phyloP scores from a whole-genome alignment of 495 filamentous ascomycete species.

The Aspergillus olivimuriae region DNA sequence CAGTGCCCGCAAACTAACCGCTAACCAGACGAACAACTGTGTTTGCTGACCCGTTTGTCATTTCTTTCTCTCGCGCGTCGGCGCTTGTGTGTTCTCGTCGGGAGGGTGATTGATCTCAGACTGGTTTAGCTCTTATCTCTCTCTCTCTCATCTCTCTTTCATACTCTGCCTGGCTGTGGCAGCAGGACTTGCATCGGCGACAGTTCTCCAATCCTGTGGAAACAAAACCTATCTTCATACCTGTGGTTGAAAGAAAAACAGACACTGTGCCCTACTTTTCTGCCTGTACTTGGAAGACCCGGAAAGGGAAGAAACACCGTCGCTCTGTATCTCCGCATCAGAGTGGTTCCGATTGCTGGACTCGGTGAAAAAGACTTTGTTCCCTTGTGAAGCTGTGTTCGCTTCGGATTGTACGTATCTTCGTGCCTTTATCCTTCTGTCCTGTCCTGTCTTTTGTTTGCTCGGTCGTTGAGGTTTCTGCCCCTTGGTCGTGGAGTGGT shows the following conservation, averaged over 20 bases:
- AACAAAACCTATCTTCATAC: slow-evolving; percentile 6
- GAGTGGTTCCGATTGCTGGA: slow-evolving; percentile 10
- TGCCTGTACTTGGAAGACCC: slow-evolving; percentile 36
- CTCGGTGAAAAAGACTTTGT: slow-evolving; percentile 20
- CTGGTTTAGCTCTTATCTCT: slow-evolving; percentile 6
- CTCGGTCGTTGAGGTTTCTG: slow-evolving; percentile 2
- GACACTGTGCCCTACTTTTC: slow-evolving; percentile 10
- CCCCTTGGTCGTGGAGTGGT: background rate
- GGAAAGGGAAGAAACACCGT: slow-evolving; percentile 6
- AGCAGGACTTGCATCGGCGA: slow-evolving; percentile 9
- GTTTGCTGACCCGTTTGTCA: slow-evolving; percentile 3
- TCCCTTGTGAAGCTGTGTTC: slow-evolving; percentile 19
- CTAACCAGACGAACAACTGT: background rate
- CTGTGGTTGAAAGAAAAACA: slow-evolving; percentile 6
- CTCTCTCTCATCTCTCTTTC: slow-evolving; percentile 13
- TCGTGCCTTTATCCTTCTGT: slow-evolving; percentile 22
- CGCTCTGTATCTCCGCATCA: slow-evolving; percentile 14
- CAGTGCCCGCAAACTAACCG: slow-evolving; percentile 2
- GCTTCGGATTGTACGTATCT: slow-evolving; percentile 45
- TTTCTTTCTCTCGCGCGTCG: background rate
- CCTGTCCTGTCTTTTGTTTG: slow-evolving; percentile 10
- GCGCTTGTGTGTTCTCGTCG: slow-evolving; percentile 11
- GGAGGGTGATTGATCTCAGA: slow-evolving; percentile 13
- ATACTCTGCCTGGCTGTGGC: slow-evolving; percentile 12
- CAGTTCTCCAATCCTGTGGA: slow-evolving; percentile 19